These are phyloP conservation scores for Cylindrotheca fusiformis DNA, from an alignment of 108 stramenopile genomes.

Conservation along the genomic window DNA sequence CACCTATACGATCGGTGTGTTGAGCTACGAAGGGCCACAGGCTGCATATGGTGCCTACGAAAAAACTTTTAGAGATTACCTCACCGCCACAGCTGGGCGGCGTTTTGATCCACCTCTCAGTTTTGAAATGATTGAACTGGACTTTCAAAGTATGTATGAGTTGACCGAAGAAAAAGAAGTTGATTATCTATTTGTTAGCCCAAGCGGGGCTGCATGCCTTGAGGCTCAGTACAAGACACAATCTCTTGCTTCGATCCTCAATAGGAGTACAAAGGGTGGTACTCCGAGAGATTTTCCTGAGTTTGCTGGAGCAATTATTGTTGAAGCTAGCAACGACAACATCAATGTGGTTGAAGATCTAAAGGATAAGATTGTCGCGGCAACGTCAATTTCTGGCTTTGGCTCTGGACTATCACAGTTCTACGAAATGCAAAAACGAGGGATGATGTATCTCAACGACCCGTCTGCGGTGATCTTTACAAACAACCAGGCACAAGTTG, in stretches of 20 bases:
- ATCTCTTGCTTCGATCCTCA: constrained; percentile 22
- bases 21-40: constrained; percentile 27
- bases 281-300: constrained; percentile 1
- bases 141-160: neutral
- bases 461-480: constrained; percentile 35
- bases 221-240: constrained; percentile 24
- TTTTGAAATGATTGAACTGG: constrained; percentile 17
- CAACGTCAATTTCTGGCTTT: constrained; percentile 25
- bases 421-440: constrained; percentile 25
- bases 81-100: constrained; percentile 34
- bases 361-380: constrained; percentile 27
- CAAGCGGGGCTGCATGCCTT: constrained; percentile 28
- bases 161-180: constrained; percentile 1
- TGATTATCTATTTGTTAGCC: constrained; percentile 36
- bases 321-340: constrained; percentile 8
- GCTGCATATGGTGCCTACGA: constrained; percentile 22
- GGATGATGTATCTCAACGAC: constrained; percentile 29
- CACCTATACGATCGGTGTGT: constrained; percentile 27
- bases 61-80: constrained; percentile 24
- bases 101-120: constrained; percentile 20
- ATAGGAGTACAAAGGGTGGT: constrained; percentile 4
- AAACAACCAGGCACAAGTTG: constrained; percentile 27
- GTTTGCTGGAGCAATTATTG: constrained; percentile 30
- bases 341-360: constrained; percentile 26
- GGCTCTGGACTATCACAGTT: constrained; percentile 38